phyloP scores from a whole-genome alignment of 139 green algal genomes.

The Tetratostichococcus sp. region DNA sequence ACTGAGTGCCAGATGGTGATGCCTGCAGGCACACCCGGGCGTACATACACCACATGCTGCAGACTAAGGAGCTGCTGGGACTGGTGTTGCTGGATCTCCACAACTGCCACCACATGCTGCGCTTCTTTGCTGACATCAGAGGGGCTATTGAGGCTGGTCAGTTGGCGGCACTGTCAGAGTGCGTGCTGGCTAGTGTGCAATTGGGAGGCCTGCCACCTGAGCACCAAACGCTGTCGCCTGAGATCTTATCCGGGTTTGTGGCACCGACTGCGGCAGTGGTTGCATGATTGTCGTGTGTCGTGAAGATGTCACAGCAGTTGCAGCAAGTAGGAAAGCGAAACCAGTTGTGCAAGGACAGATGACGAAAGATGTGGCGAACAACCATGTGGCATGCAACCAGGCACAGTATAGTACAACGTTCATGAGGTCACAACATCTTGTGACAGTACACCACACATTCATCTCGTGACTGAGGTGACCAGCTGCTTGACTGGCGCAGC shows the following conservation, averaged over 20 bases:
- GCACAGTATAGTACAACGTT: too few species aligned
- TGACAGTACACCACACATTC: not conserved
- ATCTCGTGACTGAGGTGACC: not conserved
- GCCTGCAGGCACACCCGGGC: conserved; percentile 44
- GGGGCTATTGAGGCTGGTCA: conserved; percentile 30
- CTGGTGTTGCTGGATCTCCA: conserved; percentile 71
- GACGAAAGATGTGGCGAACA: too few species aligned
- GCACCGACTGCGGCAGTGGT: too few species aligned
- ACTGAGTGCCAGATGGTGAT: not conserved
- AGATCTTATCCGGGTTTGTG: too few species aligned
- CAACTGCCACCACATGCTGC: conserved; percentile 60
- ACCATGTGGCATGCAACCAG: too few species aligned
- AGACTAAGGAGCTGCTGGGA: conserved; percentile 69
- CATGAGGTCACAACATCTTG: too few species aligned
- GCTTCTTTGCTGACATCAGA: conserved; percentile 48
- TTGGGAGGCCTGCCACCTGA: not conserved
- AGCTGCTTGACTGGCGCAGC: not conserved
- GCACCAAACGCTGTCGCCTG: too few species aligned
- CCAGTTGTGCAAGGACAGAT: too few species aligned
- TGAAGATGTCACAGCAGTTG: too few species aligned
- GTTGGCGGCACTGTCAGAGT: conserved; percentile 30
- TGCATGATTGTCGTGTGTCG: too few species aligned
- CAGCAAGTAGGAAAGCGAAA: too few species aligned
- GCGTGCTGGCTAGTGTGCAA: conserved; percentile 22
- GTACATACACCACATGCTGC: conserved; percentile 78